These are phyloP conservation scores for Pelargonium fulgidum DNA, from an alignment of 441 rosid genomes.

Conservation along the genomic window DNA sequence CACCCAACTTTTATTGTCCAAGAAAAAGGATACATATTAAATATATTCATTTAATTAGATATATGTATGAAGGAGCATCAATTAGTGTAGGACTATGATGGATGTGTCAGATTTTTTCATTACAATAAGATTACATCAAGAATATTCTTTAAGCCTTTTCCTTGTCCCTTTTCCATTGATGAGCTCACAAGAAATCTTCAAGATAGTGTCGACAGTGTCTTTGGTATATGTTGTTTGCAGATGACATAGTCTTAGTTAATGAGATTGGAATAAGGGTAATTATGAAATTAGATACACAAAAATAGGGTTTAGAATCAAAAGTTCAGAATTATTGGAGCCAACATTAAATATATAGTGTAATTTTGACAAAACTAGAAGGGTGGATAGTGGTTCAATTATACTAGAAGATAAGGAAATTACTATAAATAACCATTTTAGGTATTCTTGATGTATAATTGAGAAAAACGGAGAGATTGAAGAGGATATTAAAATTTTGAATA, in stretches of 20 bases:
- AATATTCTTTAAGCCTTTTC: too few relatives aligned
- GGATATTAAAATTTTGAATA: neutral
- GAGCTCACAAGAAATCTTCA: neutral
- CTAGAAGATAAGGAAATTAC: neutral
- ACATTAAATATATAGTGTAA: neutral
- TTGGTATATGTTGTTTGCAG: neutral
- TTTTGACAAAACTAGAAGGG: neutral
- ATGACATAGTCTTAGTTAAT: neutral
- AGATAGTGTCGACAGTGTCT: neutral
- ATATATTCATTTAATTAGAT: too few relatives aligned
- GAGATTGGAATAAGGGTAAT: neutral
- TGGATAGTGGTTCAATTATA: neutral
- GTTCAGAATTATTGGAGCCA: neutral
- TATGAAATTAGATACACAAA: neutral
- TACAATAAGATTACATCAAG: too few relatives aligned
- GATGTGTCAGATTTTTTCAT: too few relatives aligned
- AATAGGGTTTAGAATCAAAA: neutral
- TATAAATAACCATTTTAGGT: neutral
- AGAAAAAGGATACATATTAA: too few relatives aligned
- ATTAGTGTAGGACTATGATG: too few relatives aligned
- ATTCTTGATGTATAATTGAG: neutral
- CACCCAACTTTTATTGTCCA: too few relatives aligned
- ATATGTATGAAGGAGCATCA: too few relatives aligned
- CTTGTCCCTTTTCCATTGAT: neutral
- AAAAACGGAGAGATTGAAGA: neutral